Percentiles rank a stretch among this genome's conserved stretches.
These are phyloP conservation scores for Senna siamea DNA, from an alignment of 306 rosid species.

Conservation along the genomic window DNA sequence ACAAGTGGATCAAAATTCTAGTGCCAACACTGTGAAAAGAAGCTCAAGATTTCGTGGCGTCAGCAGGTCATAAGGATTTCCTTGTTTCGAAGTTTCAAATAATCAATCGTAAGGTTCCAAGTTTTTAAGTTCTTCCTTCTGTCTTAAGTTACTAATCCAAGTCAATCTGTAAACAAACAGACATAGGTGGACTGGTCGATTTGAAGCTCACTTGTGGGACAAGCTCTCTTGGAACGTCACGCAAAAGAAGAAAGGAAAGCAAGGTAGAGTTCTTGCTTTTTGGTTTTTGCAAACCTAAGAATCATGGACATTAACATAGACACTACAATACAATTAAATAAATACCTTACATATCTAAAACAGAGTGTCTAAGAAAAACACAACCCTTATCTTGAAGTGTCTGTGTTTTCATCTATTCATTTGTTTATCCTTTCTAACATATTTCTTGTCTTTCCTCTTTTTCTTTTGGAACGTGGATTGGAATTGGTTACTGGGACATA, in stretches of 20 bases:
- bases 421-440: conserved; percentile 21
- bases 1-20: conserved; percentile 49
- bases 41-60: conserved; percentile 88
- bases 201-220: conserved; percentile 95
- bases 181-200: conserved; percentile 95
- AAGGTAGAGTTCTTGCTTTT: conserved; percentile 50
- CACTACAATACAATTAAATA: too few relatives aligned
- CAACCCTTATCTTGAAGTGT: too few relatives aligned
- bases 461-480: conserved; percentile 34
- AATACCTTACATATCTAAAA: too few relatives aligned
- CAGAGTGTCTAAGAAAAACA: too few relatives aligned
- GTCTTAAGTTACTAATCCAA: conserved; percentile 29
- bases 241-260: conserved; percentile 91
- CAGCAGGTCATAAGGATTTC: conserved; percentile 55
- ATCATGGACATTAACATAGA: too few relatives aligned
- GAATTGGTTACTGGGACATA: conserved; percentile 30
- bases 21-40: conserved; percentile 60
- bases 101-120: not conserved
- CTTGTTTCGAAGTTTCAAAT: not conserved
- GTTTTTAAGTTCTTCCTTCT: not conserved
- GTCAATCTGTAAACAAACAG: conserved; percentile 43
- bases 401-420: not conserved
- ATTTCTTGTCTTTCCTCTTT: conserved; percentile 6
- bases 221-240: conserved; percentile 88
- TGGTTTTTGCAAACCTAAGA: not conserved